Evolutionary conservation across 768 basidiomycete species (phyloP).

Genomic region (Termitomyces sp.): DNA sequence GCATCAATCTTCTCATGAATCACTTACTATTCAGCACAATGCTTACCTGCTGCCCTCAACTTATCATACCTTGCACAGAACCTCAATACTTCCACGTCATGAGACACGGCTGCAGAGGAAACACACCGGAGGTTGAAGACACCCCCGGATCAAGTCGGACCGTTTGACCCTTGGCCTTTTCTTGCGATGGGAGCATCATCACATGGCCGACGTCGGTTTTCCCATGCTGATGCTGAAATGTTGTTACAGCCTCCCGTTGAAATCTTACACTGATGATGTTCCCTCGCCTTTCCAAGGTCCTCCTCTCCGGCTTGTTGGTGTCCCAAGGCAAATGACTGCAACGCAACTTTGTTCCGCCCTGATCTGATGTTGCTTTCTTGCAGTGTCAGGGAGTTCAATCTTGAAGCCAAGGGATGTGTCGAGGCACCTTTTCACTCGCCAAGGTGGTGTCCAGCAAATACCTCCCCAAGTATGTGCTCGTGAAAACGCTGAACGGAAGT

Average conservation of each 20-base stretch:
- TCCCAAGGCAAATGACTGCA: neutral
- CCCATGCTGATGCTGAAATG: too few species aligned
- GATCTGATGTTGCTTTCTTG: neutral
- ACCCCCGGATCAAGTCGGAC: neutral
- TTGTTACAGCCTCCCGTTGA: neutral
- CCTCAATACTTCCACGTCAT: too few species aligned
- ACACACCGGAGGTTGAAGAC: too few species aligned
- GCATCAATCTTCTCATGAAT: too few species aligned
- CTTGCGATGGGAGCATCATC: too few species aligned
- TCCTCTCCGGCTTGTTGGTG: neutral
- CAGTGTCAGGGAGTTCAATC: constrained; percentile 1
- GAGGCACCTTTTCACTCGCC: neutral
- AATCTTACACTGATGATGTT: neutral
- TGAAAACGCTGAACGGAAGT: neutral
- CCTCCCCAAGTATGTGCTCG: neutral
- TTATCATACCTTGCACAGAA: too few species aligned
- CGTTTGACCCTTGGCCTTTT: neutral
- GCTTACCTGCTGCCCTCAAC: too few species aligned
- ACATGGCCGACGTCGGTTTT: too few species aligned
- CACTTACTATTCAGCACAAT: too few species aligned
- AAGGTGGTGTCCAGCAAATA: neutral
- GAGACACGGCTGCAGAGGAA: too few species aligned
- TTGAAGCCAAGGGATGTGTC: neutral
- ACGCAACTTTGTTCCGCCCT: neutral
- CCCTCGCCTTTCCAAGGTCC: neutral